phyloP scores from a whole-genome alignment of 192 early-diverging fungal species.

The Umbelopsis vinacea region DNA sequence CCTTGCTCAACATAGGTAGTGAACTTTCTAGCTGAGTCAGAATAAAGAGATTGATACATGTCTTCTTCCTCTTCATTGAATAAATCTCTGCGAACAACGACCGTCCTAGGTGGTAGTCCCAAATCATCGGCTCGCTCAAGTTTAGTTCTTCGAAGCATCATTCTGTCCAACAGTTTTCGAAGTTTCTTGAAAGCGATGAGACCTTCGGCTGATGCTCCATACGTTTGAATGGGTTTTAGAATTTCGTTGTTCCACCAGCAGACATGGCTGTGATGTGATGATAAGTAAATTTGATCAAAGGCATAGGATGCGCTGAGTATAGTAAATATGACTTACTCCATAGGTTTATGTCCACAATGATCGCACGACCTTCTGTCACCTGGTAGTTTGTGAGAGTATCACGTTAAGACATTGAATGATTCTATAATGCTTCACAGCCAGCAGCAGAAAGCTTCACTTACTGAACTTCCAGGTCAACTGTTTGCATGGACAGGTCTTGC shows the following conservation, averaged over 20 bases:
- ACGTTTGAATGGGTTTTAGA: constrained; percentile 85
- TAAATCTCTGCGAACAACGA: constrained; percentile 78
- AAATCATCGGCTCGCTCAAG: constrained; percentile 86
- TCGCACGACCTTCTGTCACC: constrained; percentile 52
- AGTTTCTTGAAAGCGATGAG: constrained; percentile 75
- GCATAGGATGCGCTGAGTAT: background rate
- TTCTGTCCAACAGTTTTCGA: constrained; percentile 71
- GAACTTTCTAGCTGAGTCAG: constrained; percentile 76
- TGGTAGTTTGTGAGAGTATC: background rate
- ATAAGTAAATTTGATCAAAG: background rate
- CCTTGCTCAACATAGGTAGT: constrained; percentile 78
- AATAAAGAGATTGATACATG: constrained; percentile 82
- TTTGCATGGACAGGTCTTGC: constrained; percentile 76
- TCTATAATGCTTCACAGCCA: background rate
- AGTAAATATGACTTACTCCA: constrained; percentile 45
- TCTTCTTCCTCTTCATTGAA: constrained; percentile 93
- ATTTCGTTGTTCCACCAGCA: constrained; percentile 94
- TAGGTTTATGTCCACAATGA: constrained; percentile 63
- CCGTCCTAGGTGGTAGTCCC: constrained; percentile 83
- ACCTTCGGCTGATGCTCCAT: constrained; percentile 67
- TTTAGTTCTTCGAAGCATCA: constrained; percentile 93
- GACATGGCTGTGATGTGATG: constrained; percentile 47
- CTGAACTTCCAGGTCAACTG: constrained; percentile 67
- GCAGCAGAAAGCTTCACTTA: background rate
- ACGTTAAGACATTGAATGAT: background rate